A percentile compares a stretch with the other conserved stretches of the same genome.
Evolutionary conservation across 352 stramenopile species (phyloP).

Genomic region (Phytophthora sp.): DNA sequence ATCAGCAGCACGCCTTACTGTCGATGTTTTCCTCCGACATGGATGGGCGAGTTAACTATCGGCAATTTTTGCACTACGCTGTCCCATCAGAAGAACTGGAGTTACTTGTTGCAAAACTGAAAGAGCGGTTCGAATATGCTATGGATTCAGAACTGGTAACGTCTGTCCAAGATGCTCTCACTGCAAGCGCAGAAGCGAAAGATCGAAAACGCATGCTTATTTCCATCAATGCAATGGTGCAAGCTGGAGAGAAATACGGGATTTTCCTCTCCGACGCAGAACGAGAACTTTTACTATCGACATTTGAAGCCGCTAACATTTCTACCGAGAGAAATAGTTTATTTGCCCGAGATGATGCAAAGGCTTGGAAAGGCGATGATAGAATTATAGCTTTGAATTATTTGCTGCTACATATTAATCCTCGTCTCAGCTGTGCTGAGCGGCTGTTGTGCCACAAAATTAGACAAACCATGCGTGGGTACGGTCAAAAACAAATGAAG

Average conservation of each 20-base stretch:
- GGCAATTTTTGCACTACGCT: conserved; percentile 67
- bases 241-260: conserved; percentile 38
- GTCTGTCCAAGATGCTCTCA: conserved; percentile 50
- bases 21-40: conserved; percentile 60
- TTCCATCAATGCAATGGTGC: conserved; percentile 8
- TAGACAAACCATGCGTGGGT: conserved; percentile 52
- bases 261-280: conserved; percentile 49
- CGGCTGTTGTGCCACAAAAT: conserved; percentile 73
- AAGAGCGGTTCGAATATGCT: conserved; percentile 66
- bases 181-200: background rate
- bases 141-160: conserved; percentile 55
- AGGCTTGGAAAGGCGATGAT: background rate
- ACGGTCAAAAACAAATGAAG: conserved; percentile 38
- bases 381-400: conserved; percentile 49
- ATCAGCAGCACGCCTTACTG: conserved; percentile 73
- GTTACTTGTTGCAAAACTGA: conserved; percentile 61
- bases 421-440: conserved; percentile 51
- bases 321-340: background rate
- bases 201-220: conserved; percentile 30
- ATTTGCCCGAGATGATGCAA: background rate
- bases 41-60: conserved; percentile 77
- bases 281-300: conserved; percentile 24
- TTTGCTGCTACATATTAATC: conserved; percentile 64
- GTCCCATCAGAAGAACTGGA: conserved; percentile 61
- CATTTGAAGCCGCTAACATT: conserved; percentile 21